Percentiles rank a stretch among this genome's conserved stretches.
These are phyloP conservation scores for Globisporangium paddicum DNA, from an alignment of 352 stramenopile genomes.

Conservation along the genomic window DNA sequence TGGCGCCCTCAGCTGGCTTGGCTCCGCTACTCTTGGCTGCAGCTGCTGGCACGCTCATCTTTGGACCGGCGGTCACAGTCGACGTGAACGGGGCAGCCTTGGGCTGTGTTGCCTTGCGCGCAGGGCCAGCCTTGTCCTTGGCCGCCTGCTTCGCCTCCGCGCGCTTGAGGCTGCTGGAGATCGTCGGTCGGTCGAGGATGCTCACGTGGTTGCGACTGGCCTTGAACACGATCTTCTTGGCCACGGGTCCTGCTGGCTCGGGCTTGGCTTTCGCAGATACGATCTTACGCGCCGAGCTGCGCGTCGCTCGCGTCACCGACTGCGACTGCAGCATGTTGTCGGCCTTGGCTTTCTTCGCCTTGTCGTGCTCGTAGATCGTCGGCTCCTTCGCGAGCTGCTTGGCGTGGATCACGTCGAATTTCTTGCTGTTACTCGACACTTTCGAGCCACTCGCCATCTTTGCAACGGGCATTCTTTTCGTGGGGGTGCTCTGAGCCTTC, in stretches of 20 bases:
- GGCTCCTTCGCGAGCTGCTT: conserved; percentile 13
- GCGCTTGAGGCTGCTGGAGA: conserved; percentile 14
- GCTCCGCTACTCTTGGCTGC: not conserved
- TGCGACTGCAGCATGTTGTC: not conserved
- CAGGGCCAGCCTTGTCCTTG: not conserved
- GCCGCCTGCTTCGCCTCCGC: conserved; percentile 8
- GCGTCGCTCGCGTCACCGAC: conserved; percentile 8
- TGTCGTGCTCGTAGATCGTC: conserved; percentile 11
- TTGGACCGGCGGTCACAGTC: conserved; percentile 8
- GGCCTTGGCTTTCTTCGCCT: conserved; percentile 13
- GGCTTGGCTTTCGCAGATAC: conserved; percentile 3
- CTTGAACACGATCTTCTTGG: conserved; percentile 12
- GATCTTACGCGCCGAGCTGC: conserved; percentile 8
- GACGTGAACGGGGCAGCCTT: conserved; percentile 9
- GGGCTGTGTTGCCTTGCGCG: not conserved
- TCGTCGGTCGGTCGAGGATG: conserved; percentile 12
- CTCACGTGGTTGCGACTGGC: conserved; percentile 10
- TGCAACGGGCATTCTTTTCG: conserved; percentile 8
- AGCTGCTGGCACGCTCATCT: not conserved
- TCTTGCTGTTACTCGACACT: conserved; percentile 12
- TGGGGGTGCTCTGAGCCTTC: conserved; percentile 1
- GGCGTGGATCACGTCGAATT: conserved; percentile 12
- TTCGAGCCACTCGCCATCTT: conserved; percentile 13
- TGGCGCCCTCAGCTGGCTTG: not conserved
- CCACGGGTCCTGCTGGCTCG: not conserved